Evolutionary conservation across 2,329 filamentous ascomycete species (phyloP), one percentile per base, ranked within the genome.

Genomic region (Huntiella bhutanensis): DNA sequence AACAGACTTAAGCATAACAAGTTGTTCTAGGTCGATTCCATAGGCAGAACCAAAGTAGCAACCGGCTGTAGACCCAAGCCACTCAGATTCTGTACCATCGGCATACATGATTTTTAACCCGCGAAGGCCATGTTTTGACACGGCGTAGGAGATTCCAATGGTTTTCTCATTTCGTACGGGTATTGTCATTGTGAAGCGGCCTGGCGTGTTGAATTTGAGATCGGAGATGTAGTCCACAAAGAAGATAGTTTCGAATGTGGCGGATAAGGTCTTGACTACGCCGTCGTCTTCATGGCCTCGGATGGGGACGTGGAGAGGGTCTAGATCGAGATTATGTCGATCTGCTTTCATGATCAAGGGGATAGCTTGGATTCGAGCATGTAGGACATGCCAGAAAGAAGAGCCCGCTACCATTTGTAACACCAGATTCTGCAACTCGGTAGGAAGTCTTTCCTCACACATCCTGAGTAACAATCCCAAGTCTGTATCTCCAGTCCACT

Each of bases 161-260:
- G 43, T 45, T 11, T 32, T n/a, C 5, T 33, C 37, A 34, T 44
- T 34, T n/a, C 34, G n/a, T 7, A 48, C 28, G 2, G 33, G 13
- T n/a, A 45, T 45, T 8, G 17, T 45, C n/a, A 42, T n/a, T 13
- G 43, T 22, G 8, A 15, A 11, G 6, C 39, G 16, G 6, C 34
- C 28, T 13, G 37, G 17, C 3, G 10, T 10, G 28, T 43, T 46
- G 22, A 46, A 46, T 13, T 28, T 35, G 11, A 49, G 15, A 33
- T 49, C 47, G 16, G 43, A 43, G 28, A 49, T 46, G 39, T 49
- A 49, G 32, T 49, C 43, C 19, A 49, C 47, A 40, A 49, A 49
- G 38, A 49, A 49, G n/a, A 49, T 16, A 3, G 39, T 42, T 22
- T 49, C 47, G 6, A 49, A 38, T 2, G 32, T 37, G 12, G 47